Conservation (phyloP, 179 eudicot genomes). For the Heliamphora pulchella region DNA sequence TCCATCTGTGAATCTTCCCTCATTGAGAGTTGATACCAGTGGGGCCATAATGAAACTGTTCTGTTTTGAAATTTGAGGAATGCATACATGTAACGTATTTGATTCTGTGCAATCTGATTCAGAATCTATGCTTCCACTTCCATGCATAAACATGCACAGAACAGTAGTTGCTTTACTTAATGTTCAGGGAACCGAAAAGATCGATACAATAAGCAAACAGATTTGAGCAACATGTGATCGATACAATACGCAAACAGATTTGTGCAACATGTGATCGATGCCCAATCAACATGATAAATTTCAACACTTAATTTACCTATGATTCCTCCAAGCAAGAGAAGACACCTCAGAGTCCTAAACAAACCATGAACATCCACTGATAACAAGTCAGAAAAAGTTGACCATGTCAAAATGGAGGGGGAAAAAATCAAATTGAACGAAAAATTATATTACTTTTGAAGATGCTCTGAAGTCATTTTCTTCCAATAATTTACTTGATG, state of each 20-base stretch:
- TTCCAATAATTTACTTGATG: slow-evolving; percentile 2
- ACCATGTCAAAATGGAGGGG: not conserved
- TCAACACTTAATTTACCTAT: slow-evolving; percentile 13
- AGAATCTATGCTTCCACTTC: not conserved
- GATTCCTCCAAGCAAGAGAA: slow-evolving; percentile 16
- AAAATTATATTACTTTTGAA: slow-evolving; percentile 5
- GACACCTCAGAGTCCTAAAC: slow-evolving; percentile 13
- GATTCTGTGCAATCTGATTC: not conserved
- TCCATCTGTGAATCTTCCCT: not conserved
- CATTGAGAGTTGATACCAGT: slow-evolving; percentile 1
- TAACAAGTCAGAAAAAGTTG: slow-evolving; percentile 11
- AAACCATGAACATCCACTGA: not conserved
- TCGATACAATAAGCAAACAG: not conserved
- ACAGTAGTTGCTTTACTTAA: not conserved
- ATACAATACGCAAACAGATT: not conserved
- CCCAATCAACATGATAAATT: not conserved
- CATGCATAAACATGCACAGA: not conserved
- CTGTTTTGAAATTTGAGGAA: not conserved
- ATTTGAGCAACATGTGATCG: not conserved
- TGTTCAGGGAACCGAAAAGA: not conserved
- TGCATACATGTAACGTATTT: not conserved
- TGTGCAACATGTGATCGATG: not conserved
- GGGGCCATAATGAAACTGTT: not conserved
- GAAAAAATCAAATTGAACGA: not conserved
- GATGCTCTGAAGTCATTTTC: slow-evolving; percentile 15